phyloP scores from a whole-genome alignment of 805 yeast species.

The Sugiyamaella marilandica region DNA sequence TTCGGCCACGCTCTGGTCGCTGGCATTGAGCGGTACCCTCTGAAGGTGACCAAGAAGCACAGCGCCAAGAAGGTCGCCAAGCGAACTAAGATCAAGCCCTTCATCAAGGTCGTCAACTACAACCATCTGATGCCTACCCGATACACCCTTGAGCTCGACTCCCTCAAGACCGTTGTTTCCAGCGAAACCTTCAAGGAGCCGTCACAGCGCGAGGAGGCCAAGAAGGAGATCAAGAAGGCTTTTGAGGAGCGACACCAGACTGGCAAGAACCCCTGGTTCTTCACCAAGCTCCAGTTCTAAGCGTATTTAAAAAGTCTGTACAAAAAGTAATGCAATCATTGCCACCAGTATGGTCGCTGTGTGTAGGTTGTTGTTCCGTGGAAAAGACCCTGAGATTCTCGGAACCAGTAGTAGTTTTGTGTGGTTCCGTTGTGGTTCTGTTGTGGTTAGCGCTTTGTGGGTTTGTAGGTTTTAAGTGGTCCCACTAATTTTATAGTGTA shows the following conservation, averaged over 20 bases:
- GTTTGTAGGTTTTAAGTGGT: neutral
- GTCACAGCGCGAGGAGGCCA: conserved; percentile 97
- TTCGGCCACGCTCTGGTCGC: conserved; percentile 99
- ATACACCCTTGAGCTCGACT: conserved; percentile 95
- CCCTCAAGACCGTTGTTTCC: conserved; percentile 85
- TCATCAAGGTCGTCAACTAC: conserved; percentile 98
- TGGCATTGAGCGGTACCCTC: conserved; percentile 98
- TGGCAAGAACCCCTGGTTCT: conserved; percentile 99
- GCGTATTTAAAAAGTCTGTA: conserved; percentile 3
- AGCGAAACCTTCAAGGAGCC: conserved; percentile 96
- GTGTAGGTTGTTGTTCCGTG: too few species aligned
- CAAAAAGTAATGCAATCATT: neutral
- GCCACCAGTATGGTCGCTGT: too few species aligned
- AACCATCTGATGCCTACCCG: conserved; percentile 99
- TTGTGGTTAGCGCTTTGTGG: neutral
- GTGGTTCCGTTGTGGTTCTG: too few species aligned
- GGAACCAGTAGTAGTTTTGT: too few species aligned
- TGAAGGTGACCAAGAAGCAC: conserved; percentile 91
- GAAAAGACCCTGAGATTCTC: too few species aligned
- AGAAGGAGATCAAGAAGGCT: conserved; percentile 97
- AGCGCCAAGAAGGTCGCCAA: conserved; percentile 94
- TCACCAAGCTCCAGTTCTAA: conserved; percentile 94
- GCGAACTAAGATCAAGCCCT: conserved; percentile 98
- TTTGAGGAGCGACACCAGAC: conserved; percentile 98
- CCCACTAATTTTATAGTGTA: neutral